Evolutionary conservation across 352 stramenopile species (phyloP).

Genomic region (Globisporangium sylvaticum): DNA sequence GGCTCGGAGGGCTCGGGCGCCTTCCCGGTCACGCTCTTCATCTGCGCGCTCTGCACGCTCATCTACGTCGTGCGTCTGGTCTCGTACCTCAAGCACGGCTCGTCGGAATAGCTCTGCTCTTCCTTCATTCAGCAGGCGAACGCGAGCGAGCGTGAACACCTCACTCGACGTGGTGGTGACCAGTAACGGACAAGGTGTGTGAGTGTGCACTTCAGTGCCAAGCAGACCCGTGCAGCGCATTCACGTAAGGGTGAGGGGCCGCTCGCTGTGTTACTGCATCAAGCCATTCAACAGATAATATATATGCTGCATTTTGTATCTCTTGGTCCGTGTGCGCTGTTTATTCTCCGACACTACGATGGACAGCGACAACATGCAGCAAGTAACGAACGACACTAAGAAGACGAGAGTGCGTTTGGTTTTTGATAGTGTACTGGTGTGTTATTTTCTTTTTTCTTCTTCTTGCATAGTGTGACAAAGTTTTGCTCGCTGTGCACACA

Average conservation of each 20-base stretch:
- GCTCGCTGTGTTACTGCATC: neutral
- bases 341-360: no score
- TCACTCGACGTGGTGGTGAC: neutral
- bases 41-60: constrained; percentile 68
- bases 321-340: neutral
- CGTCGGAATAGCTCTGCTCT: neutral
- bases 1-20: constrained; percentile 69
- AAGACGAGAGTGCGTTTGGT: neutral
- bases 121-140: neutral
- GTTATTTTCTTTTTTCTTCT: neutral
- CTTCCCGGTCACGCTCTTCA: constrained; percentile 80
- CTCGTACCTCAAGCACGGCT: constrained; percentile 46
- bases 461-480: neutral
- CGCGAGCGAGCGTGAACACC: neutral
- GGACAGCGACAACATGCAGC: no score
- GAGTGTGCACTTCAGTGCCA: neutral
- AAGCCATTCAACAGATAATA: neutral
- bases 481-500: neutral
- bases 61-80: constrained; percentile 54
- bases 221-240: neutral
- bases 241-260: neutral
- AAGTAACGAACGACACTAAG: no score
- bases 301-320: constrained; percentile 1
- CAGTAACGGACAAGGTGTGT: neutral
- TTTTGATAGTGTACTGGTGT: neutral